Percentiles rank a stretch among this genome's conserved stretches.
phyloP scores from a whole-genome alignment of 73 alveolate species.

The Paramecium caudatum region DNA sequence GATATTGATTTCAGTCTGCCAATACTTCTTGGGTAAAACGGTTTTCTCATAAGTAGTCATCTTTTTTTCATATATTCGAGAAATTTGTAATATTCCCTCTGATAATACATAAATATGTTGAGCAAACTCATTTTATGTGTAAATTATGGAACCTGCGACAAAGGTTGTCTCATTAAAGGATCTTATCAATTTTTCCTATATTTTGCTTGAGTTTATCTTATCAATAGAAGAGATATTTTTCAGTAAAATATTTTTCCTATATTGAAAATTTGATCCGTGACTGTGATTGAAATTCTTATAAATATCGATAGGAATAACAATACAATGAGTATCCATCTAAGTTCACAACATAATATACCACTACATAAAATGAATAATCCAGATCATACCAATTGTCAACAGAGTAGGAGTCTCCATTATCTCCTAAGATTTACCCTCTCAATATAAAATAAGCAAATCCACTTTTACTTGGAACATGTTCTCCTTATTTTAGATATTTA shows the following conservation, averaged over 20 bases:
- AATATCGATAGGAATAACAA: neutral
- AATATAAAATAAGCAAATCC: conserved; percentile 12
- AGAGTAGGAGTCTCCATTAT: conserved; percentile 8
- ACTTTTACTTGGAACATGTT: neutral
- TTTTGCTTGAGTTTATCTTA: conserved; percentile 57
- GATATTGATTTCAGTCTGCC: conserved; percentile 25
- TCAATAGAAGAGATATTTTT: conserved; percentile 17
- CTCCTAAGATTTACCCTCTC: conserved; percentile 49
- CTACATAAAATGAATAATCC: conserved; percentile 19
- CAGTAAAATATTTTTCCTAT: neutral
- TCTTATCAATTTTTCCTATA: conserved; percentile 3
- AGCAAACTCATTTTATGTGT: neutral
- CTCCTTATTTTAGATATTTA: conserved; percentile 16
- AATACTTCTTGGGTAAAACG: conserved; percentile 51
- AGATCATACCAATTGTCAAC: conserved; percentile 52
- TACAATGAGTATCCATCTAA: conserved; percentile 63
- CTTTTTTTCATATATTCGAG: neutral
- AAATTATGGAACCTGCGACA: neutral
- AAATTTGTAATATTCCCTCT: conserved; percentile 42
- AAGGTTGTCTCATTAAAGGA: conserved; percentile 19
- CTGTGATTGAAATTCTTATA: conserved; percentile 6
- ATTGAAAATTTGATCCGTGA: conserved; percentile 42
- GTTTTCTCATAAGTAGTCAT: conserved; percentile 34
- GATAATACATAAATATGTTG: conserved; percentile 11
- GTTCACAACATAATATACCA: neutral